Evolutionary conservation across 2,329 filamentous ascomycete species (phyloP).

Genomic region (Macrophomina phaseolina): DNA sequence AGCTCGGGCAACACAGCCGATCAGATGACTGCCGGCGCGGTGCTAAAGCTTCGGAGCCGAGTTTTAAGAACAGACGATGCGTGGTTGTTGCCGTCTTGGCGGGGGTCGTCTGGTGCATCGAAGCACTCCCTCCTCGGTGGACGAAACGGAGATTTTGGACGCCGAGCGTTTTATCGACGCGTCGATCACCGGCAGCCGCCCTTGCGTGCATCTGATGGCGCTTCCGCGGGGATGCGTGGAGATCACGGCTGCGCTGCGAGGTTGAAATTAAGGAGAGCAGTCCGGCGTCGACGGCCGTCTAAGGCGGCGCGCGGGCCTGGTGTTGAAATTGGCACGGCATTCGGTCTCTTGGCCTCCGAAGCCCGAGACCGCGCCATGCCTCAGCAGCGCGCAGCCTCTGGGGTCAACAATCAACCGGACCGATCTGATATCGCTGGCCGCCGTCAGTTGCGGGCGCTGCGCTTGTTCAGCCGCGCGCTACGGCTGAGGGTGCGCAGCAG

Average conservation of each 20-base stretch:
- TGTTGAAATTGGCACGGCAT: conserved; percentile 18
- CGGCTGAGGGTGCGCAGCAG: background rate
- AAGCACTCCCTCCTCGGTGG: background rate
- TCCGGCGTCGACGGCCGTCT: background rate
- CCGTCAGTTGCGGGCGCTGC: conserved; percentile 19
- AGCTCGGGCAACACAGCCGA: conserved; percentile 1
- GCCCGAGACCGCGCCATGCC: conserved; percentile 5
- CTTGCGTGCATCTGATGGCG: conserved; percentile 17
- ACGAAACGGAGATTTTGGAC: conserved; percentile 24
- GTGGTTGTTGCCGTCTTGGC: conserved; percentile 21
- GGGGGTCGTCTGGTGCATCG: background rate
- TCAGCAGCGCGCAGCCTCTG: background rate
- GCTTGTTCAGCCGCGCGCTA: conserved; percentile 20
- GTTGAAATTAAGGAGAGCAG: conserved; percentile 23
- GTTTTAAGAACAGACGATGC: conserved; percentile 3
- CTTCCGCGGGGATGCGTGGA: conserved; percentile 20
- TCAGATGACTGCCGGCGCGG: conserved; percentile 22
- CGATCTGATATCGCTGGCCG: conserved; percentile 11
- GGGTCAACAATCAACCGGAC: conserved; percentile 23
- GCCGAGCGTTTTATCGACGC: conserved; percentile 11
- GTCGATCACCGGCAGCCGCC: conserved; percentile 19
- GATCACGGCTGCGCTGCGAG: conserved; percentile 3
- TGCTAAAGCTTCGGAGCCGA: conserved; percentile 21
- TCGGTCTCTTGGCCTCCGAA: conserved; percentile 10
- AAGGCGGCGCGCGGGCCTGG: conserved; percentile 3